These are phyloP conservation scores for Candida sp. DNA, from an alignment of 1,139 yeast species.

Conservation along the genomic window DNA sequence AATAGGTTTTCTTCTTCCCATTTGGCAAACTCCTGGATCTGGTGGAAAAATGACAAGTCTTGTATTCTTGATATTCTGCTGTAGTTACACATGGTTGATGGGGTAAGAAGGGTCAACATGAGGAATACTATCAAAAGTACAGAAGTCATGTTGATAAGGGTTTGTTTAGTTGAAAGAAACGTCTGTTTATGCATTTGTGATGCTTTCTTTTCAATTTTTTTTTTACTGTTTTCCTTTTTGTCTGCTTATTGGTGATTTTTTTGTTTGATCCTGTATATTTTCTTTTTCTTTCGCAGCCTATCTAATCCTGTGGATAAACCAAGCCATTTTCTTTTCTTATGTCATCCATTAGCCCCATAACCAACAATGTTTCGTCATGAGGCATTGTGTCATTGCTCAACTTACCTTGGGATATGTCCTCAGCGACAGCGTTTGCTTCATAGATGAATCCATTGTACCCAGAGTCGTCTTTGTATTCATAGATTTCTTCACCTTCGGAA, in stretches of 20 bases:
- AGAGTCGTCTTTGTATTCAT: conserved; percentile 30
- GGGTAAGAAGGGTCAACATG: not conserved
- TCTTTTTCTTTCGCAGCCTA: conserved; percentile 7
- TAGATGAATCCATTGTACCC: conserved; percentile 49
- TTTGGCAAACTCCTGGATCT: conserved; percentile 9
- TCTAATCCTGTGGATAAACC: conserved; percentile 41
- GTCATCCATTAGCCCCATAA: conserved; percentile 49
- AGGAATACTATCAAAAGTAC: not conserved
- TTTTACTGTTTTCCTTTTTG: not conserved
- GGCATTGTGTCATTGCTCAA: conserved; percentile 40
- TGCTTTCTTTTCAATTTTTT: not conserved
- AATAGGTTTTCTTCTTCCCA: conserved; percentile 8
- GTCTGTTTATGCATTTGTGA: not conserved
- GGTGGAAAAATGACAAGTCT: conserved; percentile 7
- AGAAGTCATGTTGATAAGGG: not conserved
- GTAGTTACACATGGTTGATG: not conserved
- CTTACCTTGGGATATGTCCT: conserved; percentile 40
- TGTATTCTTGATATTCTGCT: conserved; percentile 1
- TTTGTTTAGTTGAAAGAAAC: not conserved
- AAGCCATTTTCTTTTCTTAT: conserved; percentile 45
- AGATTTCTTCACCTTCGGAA: conserved; percentile 22
- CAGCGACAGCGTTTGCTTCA: conserved; percentile 57
- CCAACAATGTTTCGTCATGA: conserved; percentile 45
- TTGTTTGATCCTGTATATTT: conserved; percentile 6
- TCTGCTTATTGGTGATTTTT: conserved; percentile 12